phyloP scores from a whole-genome alignment of 768 basidiomycete genomes.

The Collybia sp. region DNA sequence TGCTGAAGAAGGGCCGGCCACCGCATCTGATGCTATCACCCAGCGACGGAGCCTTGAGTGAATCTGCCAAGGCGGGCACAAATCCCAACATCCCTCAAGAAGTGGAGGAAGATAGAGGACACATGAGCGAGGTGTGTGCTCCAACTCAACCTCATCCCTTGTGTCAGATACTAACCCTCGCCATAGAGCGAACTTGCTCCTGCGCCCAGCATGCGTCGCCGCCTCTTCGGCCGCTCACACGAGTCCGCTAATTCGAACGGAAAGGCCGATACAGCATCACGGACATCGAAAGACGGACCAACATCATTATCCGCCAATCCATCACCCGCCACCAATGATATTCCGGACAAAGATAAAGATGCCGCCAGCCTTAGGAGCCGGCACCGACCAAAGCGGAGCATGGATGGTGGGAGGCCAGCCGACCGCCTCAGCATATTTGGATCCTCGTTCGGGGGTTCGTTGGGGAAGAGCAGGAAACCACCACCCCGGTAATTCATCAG shows the following conservation, averaged over 20 bases:
- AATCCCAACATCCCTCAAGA: slow-evolving; percentile 22
- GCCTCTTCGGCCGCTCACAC: slow-evolving; percentile 58
- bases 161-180: too few relatives aligned
- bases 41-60: slow-evolving; percentile 53
- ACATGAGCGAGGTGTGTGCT: slow-evolving; percentile 62
- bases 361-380: slow-evolving; percentile 22
- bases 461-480: slow-evolving; percentile 75
- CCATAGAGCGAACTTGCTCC: slow-evolving; percentile 47
- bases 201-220: slow-evolving; percentile 33
- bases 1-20: slow-evolving; percentile 38
- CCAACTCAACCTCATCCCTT: neutral
- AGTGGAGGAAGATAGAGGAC: slow-evolving; percentile 48
- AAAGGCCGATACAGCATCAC: slow-evolving; percentile 16
- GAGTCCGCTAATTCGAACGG: slow-evolving; percentile 28
- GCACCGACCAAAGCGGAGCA: slow-evolving; percentile 45
- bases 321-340: slow-evolving; percentile 14
- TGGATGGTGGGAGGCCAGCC: slow-evolving; percentile 37
- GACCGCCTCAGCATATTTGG: slow-evolving; percentile 87
- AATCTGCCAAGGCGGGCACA: slow-evolving; percentile 29
- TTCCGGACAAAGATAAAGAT: slow-evolving; percentile 25
- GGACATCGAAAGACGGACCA: slow-evolving; percentile 16
- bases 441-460: slow-evolving; percentile 49
- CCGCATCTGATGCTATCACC: slow-evolving; percentile 52
- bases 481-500: slow-evolving; percentile 70
- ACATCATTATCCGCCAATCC: slow-evolving; percentile 15